phyloP scores from a whole-genome alignment of 2,329 filamentous ascomycete genomes.

The Hymenoscyphus occultus region DNA sequence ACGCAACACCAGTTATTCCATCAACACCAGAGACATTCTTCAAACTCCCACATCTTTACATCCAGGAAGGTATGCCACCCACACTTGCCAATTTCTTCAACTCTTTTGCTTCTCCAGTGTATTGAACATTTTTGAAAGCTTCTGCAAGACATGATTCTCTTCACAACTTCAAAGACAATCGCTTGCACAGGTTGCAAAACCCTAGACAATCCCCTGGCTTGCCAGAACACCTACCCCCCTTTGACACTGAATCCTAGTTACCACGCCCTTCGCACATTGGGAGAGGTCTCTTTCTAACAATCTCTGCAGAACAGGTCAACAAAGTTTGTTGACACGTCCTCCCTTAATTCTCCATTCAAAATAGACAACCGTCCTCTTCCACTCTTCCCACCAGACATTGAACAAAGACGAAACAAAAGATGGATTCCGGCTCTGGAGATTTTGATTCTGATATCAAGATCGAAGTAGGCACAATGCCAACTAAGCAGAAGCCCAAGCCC shows the following conservation, averaged over 20 bases:
- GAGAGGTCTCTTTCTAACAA: not conserved
- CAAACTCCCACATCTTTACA: not conserved
- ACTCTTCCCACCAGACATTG: not conserved
- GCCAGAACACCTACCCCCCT: not conserved
- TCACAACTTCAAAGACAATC: not conserved
- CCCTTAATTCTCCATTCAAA: not conserved
- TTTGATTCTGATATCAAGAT: not conserved
- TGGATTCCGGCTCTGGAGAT: not conserved
- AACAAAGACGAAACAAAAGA: not conserved
- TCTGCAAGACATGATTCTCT: not conserved
- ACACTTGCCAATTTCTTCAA: not conserved
- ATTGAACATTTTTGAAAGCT: not conserved
- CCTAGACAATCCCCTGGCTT: not conserved
- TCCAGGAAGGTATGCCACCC: not conserved
- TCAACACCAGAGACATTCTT: not conserved
- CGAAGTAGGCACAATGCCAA: conserved; percentile 1
- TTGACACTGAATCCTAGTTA: not conserved
- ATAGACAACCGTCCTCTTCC: not conserved
- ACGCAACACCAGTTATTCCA: not conserved
- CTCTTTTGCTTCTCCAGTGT: not conserved
- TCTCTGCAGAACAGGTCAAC: not conserved
- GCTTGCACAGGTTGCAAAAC: not conserved
- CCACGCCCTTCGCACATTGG: not conserved
- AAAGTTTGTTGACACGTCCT: not conserved
- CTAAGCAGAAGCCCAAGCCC: not conserved